Conservation (phyloP, 73 alveolate genomes). For the Paramecium primaurelia region DNA sequence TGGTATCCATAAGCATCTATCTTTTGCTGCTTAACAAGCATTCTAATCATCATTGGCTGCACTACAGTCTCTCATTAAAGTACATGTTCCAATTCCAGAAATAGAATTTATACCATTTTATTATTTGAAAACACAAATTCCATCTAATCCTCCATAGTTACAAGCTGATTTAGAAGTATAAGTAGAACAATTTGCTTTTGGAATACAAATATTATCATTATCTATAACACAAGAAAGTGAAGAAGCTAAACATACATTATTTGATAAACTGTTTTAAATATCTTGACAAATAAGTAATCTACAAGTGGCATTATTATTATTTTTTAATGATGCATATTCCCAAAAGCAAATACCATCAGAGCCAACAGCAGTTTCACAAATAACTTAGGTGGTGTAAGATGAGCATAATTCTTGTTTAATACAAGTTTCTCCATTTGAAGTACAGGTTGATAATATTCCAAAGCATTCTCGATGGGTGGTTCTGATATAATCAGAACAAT, state of each 20-base stretch:
- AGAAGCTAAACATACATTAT: not conserved
- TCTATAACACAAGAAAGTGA: not conserved
- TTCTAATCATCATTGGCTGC: not conserved
- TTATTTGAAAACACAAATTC: not conserved
- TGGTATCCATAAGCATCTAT: not conserved
- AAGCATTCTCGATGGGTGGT: not conserved
- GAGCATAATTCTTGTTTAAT: not conserved
- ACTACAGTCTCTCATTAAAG: not conserved
- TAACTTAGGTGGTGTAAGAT: not conserved
- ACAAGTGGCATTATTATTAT: not conserved
- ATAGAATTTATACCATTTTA: not conserved
- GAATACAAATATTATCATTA: not conserved
- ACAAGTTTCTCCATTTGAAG: not conserved
- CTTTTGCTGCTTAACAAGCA: not conserved
- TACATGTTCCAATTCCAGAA: not conserved
- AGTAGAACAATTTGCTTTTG: not conserved
- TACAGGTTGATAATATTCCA: not conserved
- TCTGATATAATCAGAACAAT: not conserved
- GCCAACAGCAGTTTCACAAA: not conserved
- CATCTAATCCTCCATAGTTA: not conserved
- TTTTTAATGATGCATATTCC: not conserved
- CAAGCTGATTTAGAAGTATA: not conserved
- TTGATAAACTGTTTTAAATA: not conserved
- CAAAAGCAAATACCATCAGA: slow-evolving; percentile 13
- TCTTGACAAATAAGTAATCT: not conserved